A percentile compares a stretch with the other conserved stretches of the same genome.
Conservation (phyloP, 2,329 filamentous ascomycete species). For the Nemania abortiva region DNA sequence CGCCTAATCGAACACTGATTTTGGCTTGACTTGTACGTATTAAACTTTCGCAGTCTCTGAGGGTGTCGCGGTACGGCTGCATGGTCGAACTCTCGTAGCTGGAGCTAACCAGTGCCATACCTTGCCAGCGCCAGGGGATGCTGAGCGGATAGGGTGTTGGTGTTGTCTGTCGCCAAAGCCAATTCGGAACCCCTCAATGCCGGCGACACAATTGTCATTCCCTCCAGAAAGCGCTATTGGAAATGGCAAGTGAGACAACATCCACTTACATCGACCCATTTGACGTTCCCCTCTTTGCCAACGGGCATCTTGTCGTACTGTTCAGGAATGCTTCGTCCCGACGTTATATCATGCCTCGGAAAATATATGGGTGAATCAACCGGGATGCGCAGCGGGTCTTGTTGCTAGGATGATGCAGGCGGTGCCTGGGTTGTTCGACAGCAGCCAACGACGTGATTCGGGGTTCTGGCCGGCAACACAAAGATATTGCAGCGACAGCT, state of each 20-base stretch:
- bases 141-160: neutral
- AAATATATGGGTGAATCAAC: slow-evolving; percentile 8
- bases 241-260: slow-evolving; percentile 27
- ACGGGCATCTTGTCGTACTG: slow-evolving; percentile 56
- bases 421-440: neutral
- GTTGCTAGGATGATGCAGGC: neutral
- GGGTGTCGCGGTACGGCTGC: neutral
- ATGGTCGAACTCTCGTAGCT: neutral
- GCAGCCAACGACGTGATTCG: slow-evolving; percentile 11
- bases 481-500: neutral
- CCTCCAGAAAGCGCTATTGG: neutral
- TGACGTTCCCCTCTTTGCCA: slow-evolving; percentile 63
- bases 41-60: neutral
- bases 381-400: neutral
- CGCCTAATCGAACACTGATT: neutral
- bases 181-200: neutral
- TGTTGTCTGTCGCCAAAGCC: neutral
- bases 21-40: neutral
- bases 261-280: slow-evolving; percentile 69
- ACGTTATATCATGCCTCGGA: slow-evolving; percentile 44
- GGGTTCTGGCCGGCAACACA: neutral
- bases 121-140: neutral
- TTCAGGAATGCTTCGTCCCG: slow-evolving; percentile 30
- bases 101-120: neutral
- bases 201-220: neutral